Evolutionary conservation across 1,284 basidiomycete genomes (phyloP), one percentile per base, ranked within the genome.

Genomic region (Flammula alnicola): DNA sequence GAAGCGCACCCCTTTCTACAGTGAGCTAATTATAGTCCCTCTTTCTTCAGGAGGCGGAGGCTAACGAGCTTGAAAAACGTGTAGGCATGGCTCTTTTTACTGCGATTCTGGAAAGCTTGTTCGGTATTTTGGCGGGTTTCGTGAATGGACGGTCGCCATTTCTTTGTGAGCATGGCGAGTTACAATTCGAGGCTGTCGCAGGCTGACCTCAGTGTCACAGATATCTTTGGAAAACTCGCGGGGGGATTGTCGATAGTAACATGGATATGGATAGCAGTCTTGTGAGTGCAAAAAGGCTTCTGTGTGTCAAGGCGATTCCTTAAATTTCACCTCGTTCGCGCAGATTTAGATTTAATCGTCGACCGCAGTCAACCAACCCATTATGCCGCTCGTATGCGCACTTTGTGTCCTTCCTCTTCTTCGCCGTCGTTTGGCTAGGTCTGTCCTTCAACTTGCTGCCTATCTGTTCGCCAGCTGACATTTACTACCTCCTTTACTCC

Each of bases 371-470:
- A 17, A 64, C 58, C 9, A 56, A 58, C 42, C 52, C 58, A 10
- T 56, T 68, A 17, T 63, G 62, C 35, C 62, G 67, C 23, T 63
- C 64, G 4, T 55, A 57, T 20, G 59, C 63, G 4, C 65, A 68
- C 29, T 62, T 67, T 32, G 49, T 52, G 33, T 66, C 67, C 4
- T 65, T 68, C 49, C 42, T 52, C 11, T 52, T 63, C 36, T 44
- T 67, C 30, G 48, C 53, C 7, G 44, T 60, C 11, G 57, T 64
- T 11, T 68, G 67, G 67, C 47, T 65, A 51, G 64, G 66, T 68
- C 29, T 16, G 59, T 55, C 10, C 11, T 39, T 41, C 17, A 17
- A 14, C 19, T 25, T 12, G 23, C 17, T 23, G 30, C 29, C 27
- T 22, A 17, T 25, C 14, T 11, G 32, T 20, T 39, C 23, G 27